A percentile compares a stretch with the other conserved stretches of the same genome.
Conservation (phyloP, 495 filamentous ascomycete species). For the Aspergillus saccharolyticus region DNA sequence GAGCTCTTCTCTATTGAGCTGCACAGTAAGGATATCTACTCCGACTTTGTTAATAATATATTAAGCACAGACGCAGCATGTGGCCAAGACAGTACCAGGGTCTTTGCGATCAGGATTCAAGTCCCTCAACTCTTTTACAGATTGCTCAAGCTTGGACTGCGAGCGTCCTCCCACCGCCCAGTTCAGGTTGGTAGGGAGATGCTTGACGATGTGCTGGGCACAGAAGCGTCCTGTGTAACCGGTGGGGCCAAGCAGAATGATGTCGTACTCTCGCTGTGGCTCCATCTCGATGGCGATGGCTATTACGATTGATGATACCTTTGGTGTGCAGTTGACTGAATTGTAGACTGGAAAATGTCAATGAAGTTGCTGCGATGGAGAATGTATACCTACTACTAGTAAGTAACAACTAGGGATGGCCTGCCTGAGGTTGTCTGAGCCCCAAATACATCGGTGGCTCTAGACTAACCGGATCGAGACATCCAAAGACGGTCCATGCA, state of each 20-base stretch:
- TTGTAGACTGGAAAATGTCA: no score
- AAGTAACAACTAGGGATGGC: neutral
- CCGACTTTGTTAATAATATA: no score
- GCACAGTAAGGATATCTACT: conserved; percentile 57
- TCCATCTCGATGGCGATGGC: conserved; percentile 23
- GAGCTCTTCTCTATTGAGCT: conserved; percentile 61
- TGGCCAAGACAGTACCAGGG: conserved; percentile 47
- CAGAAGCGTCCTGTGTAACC: conserved; percentile 83
- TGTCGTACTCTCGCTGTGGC: conserved; percentile 63
- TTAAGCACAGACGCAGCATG: conserved; percentile 14
- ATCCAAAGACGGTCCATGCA: neutral
- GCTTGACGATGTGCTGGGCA: conserved; percentile 69
- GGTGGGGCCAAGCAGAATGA: conserved; percentile 77
- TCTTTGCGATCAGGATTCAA: conserved; percentile 65
- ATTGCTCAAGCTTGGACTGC: conserved; percentile 58
- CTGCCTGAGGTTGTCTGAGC: neutral
- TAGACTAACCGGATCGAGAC: neutral
- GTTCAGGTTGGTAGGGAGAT: conserved; percentile 72
- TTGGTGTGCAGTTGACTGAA: neutral
- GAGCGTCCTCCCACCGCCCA: conserved; percentile 91
- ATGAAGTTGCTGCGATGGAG: neutral
- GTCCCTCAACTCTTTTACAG: conserved; percentile 59
- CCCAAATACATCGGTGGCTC: neutral
- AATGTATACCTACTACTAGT: no score
- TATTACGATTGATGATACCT: neutral